Conservation (phyloP, 2,329 filamentous ascomycete genomes). For the Raffaelea deltoideospora region DNA sequence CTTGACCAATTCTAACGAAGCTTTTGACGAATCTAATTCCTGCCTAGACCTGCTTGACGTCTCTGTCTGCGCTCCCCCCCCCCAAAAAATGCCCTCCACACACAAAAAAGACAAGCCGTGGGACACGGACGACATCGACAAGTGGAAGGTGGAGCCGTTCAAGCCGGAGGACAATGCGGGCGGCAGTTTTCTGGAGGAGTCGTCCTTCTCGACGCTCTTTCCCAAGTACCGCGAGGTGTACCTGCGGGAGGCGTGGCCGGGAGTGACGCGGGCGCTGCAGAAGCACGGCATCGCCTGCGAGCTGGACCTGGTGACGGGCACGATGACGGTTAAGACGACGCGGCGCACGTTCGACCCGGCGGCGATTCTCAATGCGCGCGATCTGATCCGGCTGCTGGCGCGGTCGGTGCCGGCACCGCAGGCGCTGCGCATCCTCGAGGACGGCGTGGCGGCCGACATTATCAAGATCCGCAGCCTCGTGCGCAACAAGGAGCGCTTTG, state of each 20-base stretch:
- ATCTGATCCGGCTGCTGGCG: slow-evolving; percentile 84
- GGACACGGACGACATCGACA: slow-evolving; percentile 95
- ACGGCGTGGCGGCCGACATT: slow-evolving; percentile 66
- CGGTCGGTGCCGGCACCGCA: slow-evolving; percentile 86
- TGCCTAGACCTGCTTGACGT: not conserved
- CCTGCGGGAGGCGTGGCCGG: slow-evolving; percentile 81
- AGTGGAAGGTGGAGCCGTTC: slow-evolving; percentile 87
- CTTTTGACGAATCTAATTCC: too few species aligned
- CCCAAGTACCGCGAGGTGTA: slow-evolving; percentile 96
- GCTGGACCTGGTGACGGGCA: slow-evolving; percentile 86
- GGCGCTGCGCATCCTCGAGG: slow-evolving; percentile 86
- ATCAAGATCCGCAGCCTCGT: slow-evolving; percentile 91
- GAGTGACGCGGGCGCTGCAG: slow-evolving; percentile 75
- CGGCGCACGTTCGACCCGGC: slow-evolving; percentile 84
- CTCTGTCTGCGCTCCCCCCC: not conserved
- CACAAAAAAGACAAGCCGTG: slow-evolving; percentile 83
- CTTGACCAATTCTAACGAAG: too few species aligned
- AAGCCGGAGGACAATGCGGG: slow-evolving; percentile 70
- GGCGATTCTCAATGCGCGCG: slow-evolving; percentile 81
- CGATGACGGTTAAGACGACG: slow-evolving; percentile 93
- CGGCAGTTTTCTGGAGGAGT: slow-evolving; percentile 85
- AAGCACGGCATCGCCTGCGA: slow-evolving; percentile 81
- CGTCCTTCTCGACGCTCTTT: slow-evolving; percentile 74
- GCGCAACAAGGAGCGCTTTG: slow-evolving; percentile 85
- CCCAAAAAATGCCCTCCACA: slow-evolving; percentile 59